phyloP scores from a whole-genome alignment of 306 rosid species.

The Ceratonia siliqua region DNA sequence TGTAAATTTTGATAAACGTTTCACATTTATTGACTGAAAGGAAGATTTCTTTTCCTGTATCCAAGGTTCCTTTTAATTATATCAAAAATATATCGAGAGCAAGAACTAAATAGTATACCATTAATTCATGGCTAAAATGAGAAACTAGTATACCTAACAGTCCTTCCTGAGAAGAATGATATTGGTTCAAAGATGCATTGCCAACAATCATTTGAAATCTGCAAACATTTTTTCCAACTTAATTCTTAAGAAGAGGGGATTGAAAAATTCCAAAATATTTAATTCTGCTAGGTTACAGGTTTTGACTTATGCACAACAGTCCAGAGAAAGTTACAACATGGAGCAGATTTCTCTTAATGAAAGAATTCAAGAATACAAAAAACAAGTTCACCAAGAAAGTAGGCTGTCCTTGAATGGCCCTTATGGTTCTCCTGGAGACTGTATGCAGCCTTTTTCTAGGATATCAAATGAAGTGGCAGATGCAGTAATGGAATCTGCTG shows the following conservation, averaged over 20 bases:
- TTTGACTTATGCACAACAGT: slow-evolving; percentile 63
- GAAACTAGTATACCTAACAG: too few relatives aligned
- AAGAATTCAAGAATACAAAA: slow-evolving; percentile 71
- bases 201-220: background rate
- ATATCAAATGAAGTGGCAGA: slow-evolving; percentile 57
- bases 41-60: slow-evolving; percentile 12
- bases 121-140: background rate
- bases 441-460: slow-evolving; percentile 50
- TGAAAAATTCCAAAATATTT: background rate
- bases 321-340: slow-evolving; percentile 70
- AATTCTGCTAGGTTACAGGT: slow-evolving; percentile 48
- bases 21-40: slow-evolving; percentile 3
- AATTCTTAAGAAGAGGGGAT: background rate
- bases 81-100: background rate
- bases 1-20: slow-evolving; percentile 8
- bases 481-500: slow-evolving; percentile 70
- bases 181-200: background rate
- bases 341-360: slow-evolving; percentile 66
- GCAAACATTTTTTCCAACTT: background rate
- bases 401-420: slow-evolving; percentile 48
- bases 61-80: slow-evolving; percentile 1
- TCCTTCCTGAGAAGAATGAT: background rate
- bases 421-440: slow-evolving; percentile 46
- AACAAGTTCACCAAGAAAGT: slow-evolving; percentile 50
- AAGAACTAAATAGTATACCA: background rate